Conservation (phyloP, 805 yeast genomes). For the Yamadazyma insecticola region DNA sequence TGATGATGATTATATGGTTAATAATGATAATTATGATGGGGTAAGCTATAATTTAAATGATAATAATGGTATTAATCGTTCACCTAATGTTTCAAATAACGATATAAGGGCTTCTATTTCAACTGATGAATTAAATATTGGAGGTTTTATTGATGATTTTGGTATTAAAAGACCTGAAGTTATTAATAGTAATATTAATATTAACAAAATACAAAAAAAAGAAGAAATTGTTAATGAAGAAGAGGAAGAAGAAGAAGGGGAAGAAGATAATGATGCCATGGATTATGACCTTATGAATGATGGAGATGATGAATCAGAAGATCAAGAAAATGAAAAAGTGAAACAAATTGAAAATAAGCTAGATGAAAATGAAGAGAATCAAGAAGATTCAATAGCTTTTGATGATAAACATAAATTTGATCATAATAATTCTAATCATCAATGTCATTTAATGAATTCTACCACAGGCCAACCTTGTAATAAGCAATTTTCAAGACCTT, state of each 20-base stretch:
- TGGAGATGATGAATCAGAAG: slow-evolving; percentile 1
- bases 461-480: slow-evolving; percentile 60
- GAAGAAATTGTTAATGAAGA: background rate
- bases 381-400: slow-evolving; percentile 18
- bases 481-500: slow-evolving; percentile 76
- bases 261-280: slow-evolving; percentile 3
- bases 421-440: slow-evolving; percentile 42
- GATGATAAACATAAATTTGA: slow-evolving; percentile 26
- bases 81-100: too few relatives aligned
- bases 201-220: slow-evolving; percentile 1
- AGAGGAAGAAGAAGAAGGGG: slow-evolving; percentile 4
- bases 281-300: slow-evolving; percentile 2
- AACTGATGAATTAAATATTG: too few relatives aligned
- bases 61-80: too few relatives aligned
- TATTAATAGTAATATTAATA: slow-evolving; percentile 1
- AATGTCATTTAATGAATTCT: slow-evolving; percentile 58
- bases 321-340: background rate
- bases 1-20: slow-evolving; percentile 5
- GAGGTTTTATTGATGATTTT: slow-evolving; percentile 8
- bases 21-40: slow-evolving; percentile 7
- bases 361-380: too few relatives aligned
- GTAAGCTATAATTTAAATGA: slow-evolving; percentile 10
- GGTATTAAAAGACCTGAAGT: slow-evolving; percentile 6
- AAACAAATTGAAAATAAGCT: slow-evolving; percentile 1
- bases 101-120: too few relatives aligned